Conservation (phyloP, 768 basidiomycete species). For the Pholiota microspora region DNA sequence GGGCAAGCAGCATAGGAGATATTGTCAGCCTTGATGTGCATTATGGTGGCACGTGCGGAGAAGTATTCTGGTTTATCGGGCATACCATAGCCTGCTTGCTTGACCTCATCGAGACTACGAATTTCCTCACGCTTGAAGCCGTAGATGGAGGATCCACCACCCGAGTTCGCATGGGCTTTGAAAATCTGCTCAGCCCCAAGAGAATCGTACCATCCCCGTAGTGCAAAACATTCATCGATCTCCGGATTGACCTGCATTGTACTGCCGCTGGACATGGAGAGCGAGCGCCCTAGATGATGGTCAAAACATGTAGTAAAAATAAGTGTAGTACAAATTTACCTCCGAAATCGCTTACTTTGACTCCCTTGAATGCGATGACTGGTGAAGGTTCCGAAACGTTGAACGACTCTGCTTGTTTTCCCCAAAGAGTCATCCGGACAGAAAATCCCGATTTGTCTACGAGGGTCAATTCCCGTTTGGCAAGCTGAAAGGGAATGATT, state of each 20-base stretch:
- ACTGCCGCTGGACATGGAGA: slow-evolving; percentile 82
- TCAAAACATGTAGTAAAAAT: neutral
- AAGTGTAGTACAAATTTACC: slow-evolving; percentile 36
- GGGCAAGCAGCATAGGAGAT: slow-evolving; percentile 90
- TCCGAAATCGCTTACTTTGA: slow-evolving; percentile 90
- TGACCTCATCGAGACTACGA: slow-evolving; percentile 73
- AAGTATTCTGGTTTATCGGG: slow-evolving; percentile 82
- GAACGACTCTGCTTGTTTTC: slow-evolving; percentile 88
- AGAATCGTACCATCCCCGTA: slow-evolving; percentile 92
- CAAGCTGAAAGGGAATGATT: slow-evolving; percentile 45
- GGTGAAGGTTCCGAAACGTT: slow-evolving; percentile 48
- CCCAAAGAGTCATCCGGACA: slow-evolving; percentile 91
- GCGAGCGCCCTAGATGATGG: slow-evolving; percentile 58
- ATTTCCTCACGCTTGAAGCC: slow-evolving; percentile 72
- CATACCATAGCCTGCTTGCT: slow-evolving; percentile 71
- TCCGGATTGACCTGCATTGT: slow-evolving; percentile 88
- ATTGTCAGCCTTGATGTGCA: slow-evolving; percentile 82
- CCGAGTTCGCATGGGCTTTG: slow-evolving; percentile 62
- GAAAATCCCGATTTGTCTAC: slow-evolving; percentile 81
- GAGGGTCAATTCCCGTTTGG: slow-evolving; percentile 86
- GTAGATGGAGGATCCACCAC: slow-evolving; percentile 33
- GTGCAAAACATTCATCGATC: slow-evolving; percentile 79
- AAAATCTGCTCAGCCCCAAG: slow-evolving; percentile 63
- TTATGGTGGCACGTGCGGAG: slow-evolving; percentile 76
- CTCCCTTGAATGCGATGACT: slow-evolving; percentile 91